These are phyloP conservation scores for Nemania abortiva DNA, from an alignment of 2,329 filamentous ascomycete genomes.

Conservation along the genomic window DNA sequence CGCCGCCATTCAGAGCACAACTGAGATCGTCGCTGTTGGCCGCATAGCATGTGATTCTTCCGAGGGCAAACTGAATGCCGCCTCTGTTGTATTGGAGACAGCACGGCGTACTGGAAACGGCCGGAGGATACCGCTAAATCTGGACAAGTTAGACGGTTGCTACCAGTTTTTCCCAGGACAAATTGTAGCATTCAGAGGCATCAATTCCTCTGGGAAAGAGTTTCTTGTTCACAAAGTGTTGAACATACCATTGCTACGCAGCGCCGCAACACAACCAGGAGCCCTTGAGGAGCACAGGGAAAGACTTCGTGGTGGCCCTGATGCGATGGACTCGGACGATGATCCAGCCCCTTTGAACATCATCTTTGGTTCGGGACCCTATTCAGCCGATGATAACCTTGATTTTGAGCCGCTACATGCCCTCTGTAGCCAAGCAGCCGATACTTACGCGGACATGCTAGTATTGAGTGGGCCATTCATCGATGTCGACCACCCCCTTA, in stretches of 20 bases:
- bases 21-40: constrained; percentile 89
- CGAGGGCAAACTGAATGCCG: constrained; percentile 88
- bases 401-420: constrained; percentile 88
- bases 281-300: constrained; percentile 77
- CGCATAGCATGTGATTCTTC: constrained; percentile 88
- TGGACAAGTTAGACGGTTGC: constrained; percentile 70
- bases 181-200: constrained; percentile 87
- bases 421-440: constrained; percentile 81
- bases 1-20: constrained; percentile 84
- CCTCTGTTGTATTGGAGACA: constrained; percentile 88
- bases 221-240: constrained; percentile 85
- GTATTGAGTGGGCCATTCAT: constrained; percentile 89
- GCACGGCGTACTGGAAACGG: constrained; percentile 87
- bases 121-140: constrained; percentile 81
- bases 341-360: constrained; percentile 77
- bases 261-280: constrained; percentile 75
- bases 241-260: constrained; percentile 78
- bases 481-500: constrained; percentile 88
- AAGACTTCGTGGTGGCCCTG: constrained; percentile 73
- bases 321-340: constrained; percentile 71
- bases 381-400: constrained; percentile 91
- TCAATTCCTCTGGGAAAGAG: constrained; percentile 85
- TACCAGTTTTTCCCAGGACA: constrained; percentile 96
- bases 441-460: constrained; percentile 80
- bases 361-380: constrained; percentile 85